Base-by-base conservation (phyloP, 305 asterid genomes). In the Fraxinus paxiana region DNA sequence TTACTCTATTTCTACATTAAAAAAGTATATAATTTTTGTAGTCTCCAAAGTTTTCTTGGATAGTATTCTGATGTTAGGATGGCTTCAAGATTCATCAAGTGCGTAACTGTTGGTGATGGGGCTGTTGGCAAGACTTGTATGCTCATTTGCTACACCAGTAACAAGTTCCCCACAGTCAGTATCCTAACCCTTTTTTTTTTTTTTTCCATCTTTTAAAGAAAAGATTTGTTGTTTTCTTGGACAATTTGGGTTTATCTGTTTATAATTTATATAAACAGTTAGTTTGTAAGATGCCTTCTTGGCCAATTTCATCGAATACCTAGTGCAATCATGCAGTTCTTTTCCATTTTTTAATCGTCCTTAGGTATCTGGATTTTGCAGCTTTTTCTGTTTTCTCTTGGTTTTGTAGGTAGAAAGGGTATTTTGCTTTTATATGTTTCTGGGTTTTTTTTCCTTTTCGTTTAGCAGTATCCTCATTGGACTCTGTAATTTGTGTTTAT, bases 111-210 rank as follows among this genome's bases (percentile, higher is more conserved):
- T 82, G 98, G 98, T 76, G 98, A 95, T 92, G 98, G 98, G 12
- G 98, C 98, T 81, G 98, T 95, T 59, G 98, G 98, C 83, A 95
- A 93, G 87, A 95, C 98, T 75, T 95, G 98, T 93, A 93, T 95
- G 98, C 98, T 93, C 51, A 95, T 95, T 79, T 95, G 98, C 92
- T 95, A 93, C 82, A 95, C 98, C 88, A 93, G 98, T 79, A 95
- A 95, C 91, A 93, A 93, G 81, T 95, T 95, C 81, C 98, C 98
- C 67, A 95, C 98, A 70, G 98, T 95, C 48, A 93, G 92, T 88
- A 12, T 56, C 30, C 67, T 34, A 30, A 15, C 37, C 73, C 5
- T 38, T 38, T 38, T 37, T 78, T 67, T 37, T 35, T 43, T 78
- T 37, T 76, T 71, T 38, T 73, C 46, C 5, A 5, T 76, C 38